phyloP scores from a whole-genome alignment of 345 rosid genomes.

The Ailanthus altissimus region DNA sequence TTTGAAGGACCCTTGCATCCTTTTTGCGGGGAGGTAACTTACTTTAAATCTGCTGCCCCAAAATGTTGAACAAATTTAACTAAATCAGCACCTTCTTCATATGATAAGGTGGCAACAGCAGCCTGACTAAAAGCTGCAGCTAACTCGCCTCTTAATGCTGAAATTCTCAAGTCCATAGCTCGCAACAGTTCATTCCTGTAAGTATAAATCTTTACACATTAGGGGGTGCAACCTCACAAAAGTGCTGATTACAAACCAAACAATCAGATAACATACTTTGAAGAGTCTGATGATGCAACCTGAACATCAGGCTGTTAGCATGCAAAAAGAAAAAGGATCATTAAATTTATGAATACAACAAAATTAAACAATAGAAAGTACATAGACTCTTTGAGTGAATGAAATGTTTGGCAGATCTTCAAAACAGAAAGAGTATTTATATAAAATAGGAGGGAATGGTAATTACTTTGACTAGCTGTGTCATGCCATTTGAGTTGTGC shows the following conservation, averaged over 20 bases:
- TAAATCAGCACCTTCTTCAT: constrained; percentile 41
- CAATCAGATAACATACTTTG: constrained; percentile 43
- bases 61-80: constrained; percentile 47
- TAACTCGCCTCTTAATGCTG: constrained; percentile 51
- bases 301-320: constrained; percentile 39
- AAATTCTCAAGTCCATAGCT: constrained; percentile 63
- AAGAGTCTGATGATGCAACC: constrained; percentile 41
- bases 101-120: constrained; percentile 40
- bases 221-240: constrained; percentile 18
- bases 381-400: background rate
- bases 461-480: constrained; percentile 29
- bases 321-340: constrained; percentile 20
- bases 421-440: background rate
- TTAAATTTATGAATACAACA: constrained; percentile 1
- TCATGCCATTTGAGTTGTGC: constrained; percentile 20
- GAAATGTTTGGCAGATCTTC: background rate
- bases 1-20: background rate
- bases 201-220: constrained; percentile 19
- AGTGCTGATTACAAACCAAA: constrained; percentile 6
- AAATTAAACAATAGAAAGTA: constrained; percentile 7
- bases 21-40: constrained; percentile 33
- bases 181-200: constrained; percentile 58
- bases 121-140: constrained; percentile 44
- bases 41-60: constrained; percentile 54
- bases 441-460: constrained; percentile 13